A percentile compares a stretch with the other conserved stretches of the same genome.
Conservation (phyloP, 1,139 yeast species). For the Yamadazyma conglobata region DNA sequence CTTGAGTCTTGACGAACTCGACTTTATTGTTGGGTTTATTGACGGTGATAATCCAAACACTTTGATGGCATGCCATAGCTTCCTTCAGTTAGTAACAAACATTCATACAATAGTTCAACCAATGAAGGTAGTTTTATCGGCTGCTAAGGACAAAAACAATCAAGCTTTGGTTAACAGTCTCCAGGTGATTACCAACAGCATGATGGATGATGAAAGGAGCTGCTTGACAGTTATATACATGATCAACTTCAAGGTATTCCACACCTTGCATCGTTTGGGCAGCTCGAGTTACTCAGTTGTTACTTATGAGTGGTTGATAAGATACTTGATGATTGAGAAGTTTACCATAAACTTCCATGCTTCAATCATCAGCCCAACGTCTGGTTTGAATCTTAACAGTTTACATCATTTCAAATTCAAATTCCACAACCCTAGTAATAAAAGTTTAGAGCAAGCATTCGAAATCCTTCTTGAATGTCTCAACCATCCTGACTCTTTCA, state of each 20-base stretch:
- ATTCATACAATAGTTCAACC: background rate
- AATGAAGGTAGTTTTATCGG: background rate
- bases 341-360: slow-evolving; percentile 3
- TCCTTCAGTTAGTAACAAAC: background rate
- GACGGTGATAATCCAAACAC: background rate
- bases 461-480: slow-evolving; percentile 22
- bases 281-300: slow-evolving; percentile 1
- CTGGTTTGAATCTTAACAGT: slow-evolving; percentile 1
- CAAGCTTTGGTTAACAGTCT: background rate
- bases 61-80: background rate
- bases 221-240: slow-evolving; percentile 1
- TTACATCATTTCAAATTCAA: slow-evolving; percentile 2
- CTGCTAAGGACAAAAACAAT: background rate
- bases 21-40: slow-evolving; percentile 1
- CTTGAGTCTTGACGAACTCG: background rate
- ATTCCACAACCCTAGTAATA: slow-evolving; percentile 4
- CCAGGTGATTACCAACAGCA: slow-evolving; percentile 3
- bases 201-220: slow-evolving; percentile 1
- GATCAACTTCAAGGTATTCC: slow-evolving; percentile 1
- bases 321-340: slow-evolving; percentile 6
- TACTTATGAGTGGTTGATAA: slow-evolving; percentile 5
- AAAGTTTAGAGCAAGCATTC: slow-evolving; percentile 5
- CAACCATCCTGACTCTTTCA: slow-evolving; percentile 21
- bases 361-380: slow-evolving; percentile 2
- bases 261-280: background rate